Percentiles rank a stretch among this genome's conserved stretches.
Evolutionary conservation across 306 rosid species (phyloP).

Genomic region (Lablab purpureus): DNA sequence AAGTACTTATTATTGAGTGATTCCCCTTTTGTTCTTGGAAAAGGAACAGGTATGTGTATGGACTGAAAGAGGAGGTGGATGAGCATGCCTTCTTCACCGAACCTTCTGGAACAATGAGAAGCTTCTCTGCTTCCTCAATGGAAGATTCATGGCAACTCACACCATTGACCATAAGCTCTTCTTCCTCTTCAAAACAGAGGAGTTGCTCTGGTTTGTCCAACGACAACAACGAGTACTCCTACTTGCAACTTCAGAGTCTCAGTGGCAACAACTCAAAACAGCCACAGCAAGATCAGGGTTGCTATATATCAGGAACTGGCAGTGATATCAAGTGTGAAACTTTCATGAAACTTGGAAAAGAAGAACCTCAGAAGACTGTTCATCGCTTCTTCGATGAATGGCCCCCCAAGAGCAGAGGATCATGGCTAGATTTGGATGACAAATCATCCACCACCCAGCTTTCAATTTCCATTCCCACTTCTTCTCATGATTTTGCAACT

Average conservation of each 20-base stretch:
- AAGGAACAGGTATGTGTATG: conserved; percentile 73
- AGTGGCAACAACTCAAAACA: conserved; percentile 50
- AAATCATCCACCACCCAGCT: conserved; percentile 88
- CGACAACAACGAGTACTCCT: conserved; percentile 58
- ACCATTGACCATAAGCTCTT: conserved; percentile 82
- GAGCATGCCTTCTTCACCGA: conserved; percentile 93
- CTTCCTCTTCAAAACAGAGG: conserved; percentile 74
- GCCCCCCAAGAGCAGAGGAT: conserved; percentile 73
- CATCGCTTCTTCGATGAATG: conserved; percentile 96
- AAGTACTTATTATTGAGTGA: neutral
- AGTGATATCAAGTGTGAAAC: conserved; percentile 44
- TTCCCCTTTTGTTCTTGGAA: conserved; percentile 22
- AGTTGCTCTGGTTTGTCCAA: conserved; percentile 63
- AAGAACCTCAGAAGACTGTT: conserved; percentile 81
- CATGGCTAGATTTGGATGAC: conserved; percentile 88
- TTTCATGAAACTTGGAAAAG: conserved; percentile 52
- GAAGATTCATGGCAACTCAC: conserved; percentile 86
- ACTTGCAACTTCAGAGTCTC: conserved; percentile 75
- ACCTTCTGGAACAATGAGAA: conserved; percentile 77
- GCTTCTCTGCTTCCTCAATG: conserved; percentile 79
- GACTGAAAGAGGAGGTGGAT: conserved; percentile 77
- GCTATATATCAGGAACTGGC: conserved; percentile 46
- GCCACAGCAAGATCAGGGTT: conserved; percentile 54
- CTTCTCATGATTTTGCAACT: conserved; percentile 73
- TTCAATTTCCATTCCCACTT: conserved; percentile 82